Evolutionary conservation across 2,329 filamentous ascomycete genomes (phyloP).

Genomic region (Hypoxylon sp.): DNA sequence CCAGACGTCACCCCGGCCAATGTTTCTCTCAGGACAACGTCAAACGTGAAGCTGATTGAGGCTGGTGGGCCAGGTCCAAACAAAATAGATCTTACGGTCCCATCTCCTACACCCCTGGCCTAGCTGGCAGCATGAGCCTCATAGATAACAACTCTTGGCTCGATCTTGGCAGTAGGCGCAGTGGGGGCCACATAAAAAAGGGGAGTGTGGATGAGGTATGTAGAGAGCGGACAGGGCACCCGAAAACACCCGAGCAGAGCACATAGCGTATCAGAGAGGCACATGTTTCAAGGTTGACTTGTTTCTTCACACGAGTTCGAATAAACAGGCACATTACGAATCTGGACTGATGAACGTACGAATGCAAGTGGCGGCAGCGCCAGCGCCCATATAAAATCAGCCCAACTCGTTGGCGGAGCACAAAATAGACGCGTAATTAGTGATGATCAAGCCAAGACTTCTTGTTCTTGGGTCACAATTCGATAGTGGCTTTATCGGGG

Average conservation of each 20-base stretch:
- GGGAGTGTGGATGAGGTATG: not conserved
- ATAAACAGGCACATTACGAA: not conserved
- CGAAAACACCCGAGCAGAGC: slow-evolving; percentile 37
- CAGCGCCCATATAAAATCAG: slow-evolving; percentile 1
- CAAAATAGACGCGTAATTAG: slow-evolving; percentile 32
- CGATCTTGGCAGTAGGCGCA: slow-evolving; percentile 34
- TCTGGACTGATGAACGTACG: slow-evolving; percentile 3
- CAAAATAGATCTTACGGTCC: slow-evolving; percentile 32
- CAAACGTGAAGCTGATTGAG: slow-evolving; percentile 48
- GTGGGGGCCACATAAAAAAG: slow-evolving; percentile 38
- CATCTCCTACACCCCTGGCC: slow-evolving; percentile 3
- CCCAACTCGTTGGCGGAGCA: slow-evolving; percentile 14
- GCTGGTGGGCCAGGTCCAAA: slow-evolving; percentile 40
- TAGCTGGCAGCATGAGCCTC: slow-evolving; percentile 42
- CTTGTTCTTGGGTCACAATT: slow-evolving; percentile 20
- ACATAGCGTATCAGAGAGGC: slow-evolving; percentile 33
- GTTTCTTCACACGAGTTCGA: slow-evolving; percentile 23
- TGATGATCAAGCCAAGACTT: slow-evolving; percentile 33
- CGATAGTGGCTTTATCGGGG: slow-evolving; percentile 32
- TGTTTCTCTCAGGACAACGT: slow-evolving; percentile 42
- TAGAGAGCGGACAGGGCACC: slow-evolving; percentile 16
- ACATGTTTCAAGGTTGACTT: slow-evolving; percentile 32
- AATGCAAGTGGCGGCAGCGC: not conserved
- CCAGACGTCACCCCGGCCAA: slow-evolving; percentile 23
- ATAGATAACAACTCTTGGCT: slow-evolving; percentile 41